Base-by-base conservation (phyloP, 2,329 filamentous ascomycete species). In the Ophiosphaerella narmari region DNA sequence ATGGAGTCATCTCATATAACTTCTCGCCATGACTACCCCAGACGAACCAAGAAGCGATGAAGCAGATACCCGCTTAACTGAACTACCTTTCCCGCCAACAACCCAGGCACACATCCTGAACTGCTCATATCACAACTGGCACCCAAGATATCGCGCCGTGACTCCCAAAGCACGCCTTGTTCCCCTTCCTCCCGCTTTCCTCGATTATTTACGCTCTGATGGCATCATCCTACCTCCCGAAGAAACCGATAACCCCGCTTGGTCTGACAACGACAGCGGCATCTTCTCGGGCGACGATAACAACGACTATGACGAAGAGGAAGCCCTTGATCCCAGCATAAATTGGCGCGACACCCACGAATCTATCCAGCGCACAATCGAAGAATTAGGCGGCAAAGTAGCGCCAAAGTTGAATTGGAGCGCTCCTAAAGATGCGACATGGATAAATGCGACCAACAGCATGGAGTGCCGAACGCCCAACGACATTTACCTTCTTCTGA, bases 321-420 rank as follows among this genome's bases (percentile, higher is more conserved):
- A 49, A 80, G 84, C 43, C 76, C 78, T 24, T 12, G 85, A 86
- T 86, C 90, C 75, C 75, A 84, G 82, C 1, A 67, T 69, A 26
- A 72, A 77, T 40, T 87, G 84, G 84, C 72, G 86, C 7, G 87
- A 90, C 32, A 82, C 92, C 2, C 94, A 99, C 73, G 78, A 85
- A 38, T 75, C 82, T 48, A 91, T 99, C 71, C 88, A 87, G 70
- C 78, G 84, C 21, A 89, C 84, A 36, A 97, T 99, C 55, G 75
- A 80, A 11, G 88, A 92, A 62, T 82, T 97, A 1, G 92, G 90
- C 13, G 93, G 93, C 51, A 85, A 87, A 52, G 92, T 96, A 7
- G 87, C 89, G 1, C 94, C 94, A 0, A 99, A 99, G 74, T 78
- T 99, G 39, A 97, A 97, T 77, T 99, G 94, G 94, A 97, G 92